Base-by-base conservation (phyloP, 1,284 basidiomycete genomes). In the Sporisorium graminicola region DNA sequence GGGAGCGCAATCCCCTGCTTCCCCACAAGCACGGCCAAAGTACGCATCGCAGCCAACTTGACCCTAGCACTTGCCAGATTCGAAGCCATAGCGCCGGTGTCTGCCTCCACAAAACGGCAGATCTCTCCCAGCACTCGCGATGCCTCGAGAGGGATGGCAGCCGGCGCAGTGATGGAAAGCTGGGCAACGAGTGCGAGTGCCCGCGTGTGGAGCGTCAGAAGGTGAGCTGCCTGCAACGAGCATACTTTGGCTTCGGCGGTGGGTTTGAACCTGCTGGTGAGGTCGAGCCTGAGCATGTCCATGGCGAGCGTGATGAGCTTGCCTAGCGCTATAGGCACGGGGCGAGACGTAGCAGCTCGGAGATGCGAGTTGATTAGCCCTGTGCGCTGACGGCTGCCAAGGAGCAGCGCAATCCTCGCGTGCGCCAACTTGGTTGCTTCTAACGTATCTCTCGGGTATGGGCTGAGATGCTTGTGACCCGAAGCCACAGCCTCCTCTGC, bases 261-360 rank as follows among this genome's bases (percentile, higher is more conserved):
- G 4, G 70, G 53, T 29, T 67, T 75, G 68, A 46, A 65, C 16
- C 57, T 67, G 62, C 50, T 71, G 12, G 42, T 58, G 13, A 60
- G 37, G 57, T 76, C 55, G 58, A 91, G 89, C 40, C 88, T 88
- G 33, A 94, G 80, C 33, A 87, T 85, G 50, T 84, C 79, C 8
- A 87, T 68, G 6, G 84, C 83, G 5, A 87, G 72, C 0, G 81
- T 67, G 9, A 87, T 82, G 13, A 88, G 68, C 53, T 82, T 79
- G 7, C 92, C 93, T 14, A 93, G 82, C 0, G 94, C 93, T 2
- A 95, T 82, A 49, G 90, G 88, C 1, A 95, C 91, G 9, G 92
- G 90, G 18, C 93, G 90, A 46, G 88, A 86, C 2, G 89, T 90
- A 0, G 89, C 86, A 14, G 90, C 54, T 8, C 65, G 59, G 2